These are phyloP conservation scores for Cryptococcus floricola DNA, from an alignment of 1,284 basidiomycete genomes.

Conservation along the genomic window DNA sequence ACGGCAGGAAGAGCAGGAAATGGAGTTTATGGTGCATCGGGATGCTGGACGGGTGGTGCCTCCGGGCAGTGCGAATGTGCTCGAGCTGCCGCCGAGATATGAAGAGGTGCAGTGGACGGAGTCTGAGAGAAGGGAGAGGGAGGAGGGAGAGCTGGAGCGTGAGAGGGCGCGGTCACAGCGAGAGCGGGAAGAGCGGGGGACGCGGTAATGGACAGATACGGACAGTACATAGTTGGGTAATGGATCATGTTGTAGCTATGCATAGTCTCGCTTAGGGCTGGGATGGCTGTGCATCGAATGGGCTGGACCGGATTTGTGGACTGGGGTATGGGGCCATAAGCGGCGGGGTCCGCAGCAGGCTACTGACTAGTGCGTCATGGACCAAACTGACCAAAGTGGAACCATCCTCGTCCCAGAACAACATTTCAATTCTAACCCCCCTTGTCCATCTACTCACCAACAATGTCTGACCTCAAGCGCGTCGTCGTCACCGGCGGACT, in stretches of 20 bases:
- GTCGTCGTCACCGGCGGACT: slow-evolving; percentile 49
- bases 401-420: neutral
- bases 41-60: slow-evolving; percentile 36
- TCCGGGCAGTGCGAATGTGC: slow-evolving; percentile 7
- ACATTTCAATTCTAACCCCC: neutral
- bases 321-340: no score
- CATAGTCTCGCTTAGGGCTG: neutral
- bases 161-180: neutral
- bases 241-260: no score
- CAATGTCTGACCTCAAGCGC: slow-evolving; percentile 17
- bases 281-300: no score
- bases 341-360: no score
- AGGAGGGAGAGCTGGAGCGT: slow-evolving; percentile 6
- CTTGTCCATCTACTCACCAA: neutral
- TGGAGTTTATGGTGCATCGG: slow-evolving; percentile 39
- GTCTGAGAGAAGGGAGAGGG: slow-evolving; percentile 11
- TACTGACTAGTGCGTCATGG: no score
- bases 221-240: no score
- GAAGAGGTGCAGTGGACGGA: slow-evolving; percentile 43
- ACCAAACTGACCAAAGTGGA: no score
- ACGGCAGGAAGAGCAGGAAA: slow-evolving; percentile 16
- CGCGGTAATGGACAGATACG: neutral
- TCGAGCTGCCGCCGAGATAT: slow-evolving; percentile 45
- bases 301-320: no score
- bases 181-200: neutral